Conservation (phyloP, 306 rosid genomes). For the Carpinus fangiana region DNA sequence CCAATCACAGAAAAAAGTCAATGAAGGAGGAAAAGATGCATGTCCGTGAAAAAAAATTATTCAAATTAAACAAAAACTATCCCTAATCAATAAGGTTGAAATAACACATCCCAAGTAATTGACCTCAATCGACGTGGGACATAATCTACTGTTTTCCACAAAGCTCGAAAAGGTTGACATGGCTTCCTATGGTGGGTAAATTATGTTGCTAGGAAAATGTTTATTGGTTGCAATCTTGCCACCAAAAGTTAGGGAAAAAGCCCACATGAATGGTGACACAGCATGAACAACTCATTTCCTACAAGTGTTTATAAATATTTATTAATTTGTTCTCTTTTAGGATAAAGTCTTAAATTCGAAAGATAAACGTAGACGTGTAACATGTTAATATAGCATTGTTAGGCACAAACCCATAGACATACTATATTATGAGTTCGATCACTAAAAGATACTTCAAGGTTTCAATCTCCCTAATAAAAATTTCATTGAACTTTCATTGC, state of each 20-base stretch:
- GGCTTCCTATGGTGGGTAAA: too few species aligned
- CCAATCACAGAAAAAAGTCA: neutral
- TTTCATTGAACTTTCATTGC: too few species aligned
- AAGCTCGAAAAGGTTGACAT: conserved; percentile 19
- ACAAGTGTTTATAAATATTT: neutral
- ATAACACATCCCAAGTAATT: neutral
- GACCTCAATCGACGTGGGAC: conserved; percentile 38
- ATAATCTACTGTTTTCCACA: neutral
- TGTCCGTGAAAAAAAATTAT: neutral
- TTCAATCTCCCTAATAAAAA: too few species aligned
- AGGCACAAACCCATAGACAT: too few species aligned
- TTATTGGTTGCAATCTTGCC: too few species aligned
- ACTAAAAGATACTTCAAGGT: too few species aligned
- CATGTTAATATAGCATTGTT: too few species aligned
- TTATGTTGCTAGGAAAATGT: too few species aligned
- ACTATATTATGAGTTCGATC: too few species aligned
- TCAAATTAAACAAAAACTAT: neutral
- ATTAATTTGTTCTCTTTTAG: too few species aligned
- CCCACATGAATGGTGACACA: neutral
- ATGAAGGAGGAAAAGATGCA: neutral
- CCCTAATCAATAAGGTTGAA: neutral
- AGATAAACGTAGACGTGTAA: too few species aligned
- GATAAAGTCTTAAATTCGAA: too few species aligned
- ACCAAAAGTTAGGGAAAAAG: neutral
- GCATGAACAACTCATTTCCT: neutral